A percentile compares a stretch with the other conserved stretches of the same genome.
Conservation (phyloP, 1,284 basidiomycete genomes). For the Irpex rosettiformis region DNA sequence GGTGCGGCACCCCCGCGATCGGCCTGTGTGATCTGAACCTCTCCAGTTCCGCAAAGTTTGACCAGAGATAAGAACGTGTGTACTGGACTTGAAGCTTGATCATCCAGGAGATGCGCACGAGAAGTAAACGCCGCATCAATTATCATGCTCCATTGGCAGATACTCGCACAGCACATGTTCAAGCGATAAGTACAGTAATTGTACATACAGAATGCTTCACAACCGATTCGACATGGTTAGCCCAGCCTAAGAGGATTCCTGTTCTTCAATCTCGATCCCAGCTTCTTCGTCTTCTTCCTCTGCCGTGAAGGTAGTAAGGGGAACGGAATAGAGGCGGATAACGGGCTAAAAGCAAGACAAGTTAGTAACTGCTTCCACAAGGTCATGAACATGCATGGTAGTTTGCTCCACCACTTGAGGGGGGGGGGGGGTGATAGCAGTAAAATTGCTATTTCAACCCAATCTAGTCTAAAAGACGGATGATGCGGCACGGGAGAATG, state of each 20-base stretch:
- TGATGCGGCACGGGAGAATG: not conserved
- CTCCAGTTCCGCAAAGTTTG: too few species aligned
- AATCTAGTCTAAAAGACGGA: not conserved
- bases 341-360: constrained; percentile 61
- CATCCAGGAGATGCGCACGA: too few species aligned
- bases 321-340: constrained; percentile 91
- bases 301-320: constrained; percentile 77
- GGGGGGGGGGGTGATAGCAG: too few species aligned
- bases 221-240: not conserved
- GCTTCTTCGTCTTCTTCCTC: constrained; percentile 56
- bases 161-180: not conserved
- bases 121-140: not conserved
- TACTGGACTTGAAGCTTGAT: too few species aligned
- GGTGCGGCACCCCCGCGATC: too few species aligned
- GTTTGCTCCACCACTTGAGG: not conserved
- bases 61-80: too few species aligned
- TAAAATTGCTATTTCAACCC: not conserved
- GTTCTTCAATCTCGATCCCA: constrained; percentile 49
- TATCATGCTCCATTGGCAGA: not conserved
- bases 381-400: not conserved
- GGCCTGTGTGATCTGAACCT: too few species aligned
- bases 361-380: not conserved
- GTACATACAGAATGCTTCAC: not conserved
- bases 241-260: constrained; percentile 27
- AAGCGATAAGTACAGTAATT: not conserved